A percentile compares a stretch with the other conserved stretches of the same genome.
Conservation (phyloP, 1,139 yeast species). For the Geotrichum fermentans region DNA sequence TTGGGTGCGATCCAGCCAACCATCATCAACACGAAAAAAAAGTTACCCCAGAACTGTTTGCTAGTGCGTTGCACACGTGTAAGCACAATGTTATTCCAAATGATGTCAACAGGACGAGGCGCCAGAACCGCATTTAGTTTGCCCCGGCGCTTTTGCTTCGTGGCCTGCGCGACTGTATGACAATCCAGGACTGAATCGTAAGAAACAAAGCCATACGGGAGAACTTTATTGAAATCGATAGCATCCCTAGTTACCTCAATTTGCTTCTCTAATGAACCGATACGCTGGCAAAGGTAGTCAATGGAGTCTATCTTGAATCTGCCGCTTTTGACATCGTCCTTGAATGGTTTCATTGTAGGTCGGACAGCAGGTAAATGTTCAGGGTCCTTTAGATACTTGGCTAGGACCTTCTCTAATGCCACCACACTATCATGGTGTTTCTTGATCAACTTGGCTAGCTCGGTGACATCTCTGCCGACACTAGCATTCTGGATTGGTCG, state of each 20-base stretch:
- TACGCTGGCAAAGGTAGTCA: slow-evolving; percentile 29
- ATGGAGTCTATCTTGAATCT: slow-evolving; percentile 34
- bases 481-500: slow-evolving; percentile 31
- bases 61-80: slow-evolving; percentile 32
- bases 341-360: slow-evolving; percentile 26
- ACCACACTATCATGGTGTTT: slow-evolving; percentile 31
- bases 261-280: slow-evolving; percentile 29
- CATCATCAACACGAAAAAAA: slow-evolving; percentile 33
- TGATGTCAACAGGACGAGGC: slow-evolving; percentile 39
- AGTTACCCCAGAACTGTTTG: slow-evolving; percentile 38
- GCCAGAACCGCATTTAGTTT: slow-evolving; percentile 28
- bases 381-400: slow-evolving; percentile 35
- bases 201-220: slow-evolving; percentile 40
- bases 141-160: slow-evolving; percentile 13
- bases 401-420: slow-evolving; percentile 34
- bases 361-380: slow-evolving; percentile 27
- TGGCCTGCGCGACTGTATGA: slow-evolving; percentile 29
- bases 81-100: slow-evolving; percentile 39
- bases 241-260: slow-evolving; percentile 30
- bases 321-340: slow-evolving; percentile 23
- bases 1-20: slow-evolving; percentile 42
- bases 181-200: slow-evolving; percentile 32
- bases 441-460: slow-evolving; percentile 31
- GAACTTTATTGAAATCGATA: slow-evolving; percentile 23
- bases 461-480: slow-evolving; percentile 35